Base-by-base conservation (phyloP, 2,329 filamentous ascomycete species). In the Mariannaea sp. region DNA sequence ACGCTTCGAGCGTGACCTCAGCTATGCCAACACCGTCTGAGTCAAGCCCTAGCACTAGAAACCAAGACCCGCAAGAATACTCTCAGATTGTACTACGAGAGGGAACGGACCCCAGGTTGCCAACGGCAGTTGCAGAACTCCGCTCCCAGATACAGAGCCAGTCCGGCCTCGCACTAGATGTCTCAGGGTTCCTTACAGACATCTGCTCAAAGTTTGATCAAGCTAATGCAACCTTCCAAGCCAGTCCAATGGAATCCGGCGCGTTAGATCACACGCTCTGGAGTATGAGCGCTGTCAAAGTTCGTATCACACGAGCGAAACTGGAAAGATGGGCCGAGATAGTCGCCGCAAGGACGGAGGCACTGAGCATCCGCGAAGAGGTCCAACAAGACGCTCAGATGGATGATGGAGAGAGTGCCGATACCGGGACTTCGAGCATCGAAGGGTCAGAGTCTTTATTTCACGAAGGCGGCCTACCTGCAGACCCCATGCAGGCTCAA, bases 281-380 rank as follows among this genome's bases (percentile, higher is more conserved):
- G 78, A 76, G 76, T 5, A 66, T 80, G 56, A 76, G 75, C 0
- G 74, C 78, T 0, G 71, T 75, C 30, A 80, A 80, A 38, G 66
- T 82, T 1, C 70, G 73, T 16, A 75, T 80, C 27, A 76, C 75
- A 1, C 73, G 73, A 6, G 67, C 73, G 3, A 80, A 79, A 55
- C 57, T 81, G 0, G 76, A 78, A 44, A 70, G 73, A 13, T 81
- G 76, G 74, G 72, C 76, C 0, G 77, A 80, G 42, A 68, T 77
- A 1, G 72, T 79, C 0, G 70, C 75, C 0, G 70, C 70, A 2
- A 71, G 75, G 1, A 70, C 66, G 1, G 66, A 67, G 1, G 58
- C 62, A 0, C 50, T 65, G 0, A 65, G 58, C 10, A 56, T 70
- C 2, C 55, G 65, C 0, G 61, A 66, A 0, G 55, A 56, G 0